Evolutionary conservation across 306 rosid genomes (phyloP), one percentile per base, ranked within the genome.

Genomic region (Fragaria iinumae): DNA sequence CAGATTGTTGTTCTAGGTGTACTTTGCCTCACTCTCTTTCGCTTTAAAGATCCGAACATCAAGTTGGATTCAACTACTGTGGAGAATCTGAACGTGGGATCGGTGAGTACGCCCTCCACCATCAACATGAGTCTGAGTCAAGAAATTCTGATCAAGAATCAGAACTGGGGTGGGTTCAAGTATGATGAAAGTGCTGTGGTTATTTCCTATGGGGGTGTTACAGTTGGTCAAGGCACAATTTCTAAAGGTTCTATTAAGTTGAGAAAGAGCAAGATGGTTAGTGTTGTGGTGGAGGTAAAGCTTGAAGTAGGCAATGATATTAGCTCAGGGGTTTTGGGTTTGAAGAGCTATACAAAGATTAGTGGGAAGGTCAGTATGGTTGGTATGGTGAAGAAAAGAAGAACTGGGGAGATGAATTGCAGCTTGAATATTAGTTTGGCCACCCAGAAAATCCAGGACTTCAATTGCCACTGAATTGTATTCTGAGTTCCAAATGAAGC

Each of bases 41-140:
- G 74, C 50, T 67, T 77, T 41, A 29, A 44, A n/a, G 74, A 77
- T 27, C 80, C 68, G 3, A 41, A 67, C 34, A 2, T 77, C 74
- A 67, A 25, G 21, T 32, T 68, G 21, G 34, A 17, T 1, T 48
- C 68, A 41, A 18, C 48, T n/a, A 34, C 44, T 16, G n/a, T 41
- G 45, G 5, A 55, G 57, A 68, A 67, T 41, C 11, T 53, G 23
- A 68, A 13, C 74, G 0, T 0, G 27, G 79, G 70, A 38, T 20
- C 3, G 25, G 18, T 17, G 27, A n/a, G 41, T 6, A 21, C 39
- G 1, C 73, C 52, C 39, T n/a, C 79, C 10, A 29, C 55, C 11
- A 53, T 67, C 55, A 77, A 77, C 80, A 21, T 77, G 80, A 77
- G 57, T 2, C 16, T 68, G 29, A 67, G n/a, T 64, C 68, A 56